Base-by-base conservation (phyloP, 2,329 filamentous ascomycete genomes). In the Cladosporium austrohemisphaericum region DNA sequence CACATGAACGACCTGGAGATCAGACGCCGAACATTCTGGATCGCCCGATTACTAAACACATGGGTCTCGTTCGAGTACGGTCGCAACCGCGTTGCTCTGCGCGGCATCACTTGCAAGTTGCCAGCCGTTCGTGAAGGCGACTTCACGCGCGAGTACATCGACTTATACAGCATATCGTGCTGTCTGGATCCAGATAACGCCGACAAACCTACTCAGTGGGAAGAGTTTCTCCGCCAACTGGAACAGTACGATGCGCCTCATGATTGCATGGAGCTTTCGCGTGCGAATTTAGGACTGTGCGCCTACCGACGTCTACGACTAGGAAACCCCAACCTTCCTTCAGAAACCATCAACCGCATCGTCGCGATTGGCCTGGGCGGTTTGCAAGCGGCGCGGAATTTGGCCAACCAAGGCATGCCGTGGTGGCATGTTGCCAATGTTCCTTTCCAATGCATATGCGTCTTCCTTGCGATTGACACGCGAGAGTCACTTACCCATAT, bases 361-460 rank as follows among this genome's bases (percentile, higher is more conserved):
- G 68, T 81, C 3, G 63, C 63, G 0, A 65, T 81, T 3, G 68
- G 72, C 0, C 66, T 69, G 3, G 64, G 61, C 18, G 76, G 72
- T 0, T 69, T 81, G 8, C 65, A 68, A 18, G 74, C 75, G 0
- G 75, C 78, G 0, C 68, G 71, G 5, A 62, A 61, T 5, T 73
- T 80, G 58, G 65, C 76, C 0, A 65, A 69, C 2, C 61, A 64
- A 8, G 66, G 68, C 10, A 67, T 68, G 2, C 78, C 78, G 0
- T 83, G 79, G 79, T 79, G 81, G 55, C 78, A 82, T 50, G 72
- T 78, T 37, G 77, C 76, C 22, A 81, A 82, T 41, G 75, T 81
- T 0, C 79, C 79, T 0, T 82, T 82, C 52, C 79, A 81, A 46
- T 72, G 78, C 0, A 70, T 81, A 23, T 81, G 78, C 51, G 69